These are phyloP conservation scores for Tanozyma kutaoensis DNA, from an alignment of 805 yeast genomes.

Conservation along the genomic window DNA sequence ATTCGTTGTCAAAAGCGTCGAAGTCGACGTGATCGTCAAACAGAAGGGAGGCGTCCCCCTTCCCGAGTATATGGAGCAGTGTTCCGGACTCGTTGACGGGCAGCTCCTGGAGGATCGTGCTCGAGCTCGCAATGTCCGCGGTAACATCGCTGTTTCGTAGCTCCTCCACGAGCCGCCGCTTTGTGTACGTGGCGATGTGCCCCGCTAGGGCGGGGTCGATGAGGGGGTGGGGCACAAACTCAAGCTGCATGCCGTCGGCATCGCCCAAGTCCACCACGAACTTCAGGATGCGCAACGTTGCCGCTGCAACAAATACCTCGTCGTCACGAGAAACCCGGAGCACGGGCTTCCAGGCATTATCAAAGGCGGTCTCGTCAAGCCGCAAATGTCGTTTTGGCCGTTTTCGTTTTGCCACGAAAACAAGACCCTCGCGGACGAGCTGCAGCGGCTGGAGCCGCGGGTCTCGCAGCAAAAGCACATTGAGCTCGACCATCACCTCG, in stretches of 20 bases:
- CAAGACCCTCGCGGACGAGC: conserved; percentile 18
- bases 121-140: conserved; percentile 4
- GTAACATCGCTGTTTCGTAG: conserved; percentile 4
- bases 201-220: conserved; percentile 13
- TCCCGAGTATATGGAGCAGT: neutral
- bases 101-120: conserved; percentile 8
- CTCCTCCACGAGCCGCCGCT: conserved; percentile 6
- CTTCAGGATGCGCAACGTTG: conserved; percentile 11
- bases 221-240: conserved; percentile 17
- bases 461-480: conserved; percentile 19
- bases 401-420: conserved; percentile 16
- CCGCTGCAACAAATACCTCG: conserved; percentile 21
- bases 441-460: conserved; percentile 15
- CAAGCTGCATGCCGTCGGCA: conserved; percentile 6
- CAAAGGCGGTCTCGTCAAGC: neutral
- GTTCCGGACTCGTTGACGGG: conserved; percentile 4
- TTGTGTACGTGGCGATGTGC: conserved; percentile 15
- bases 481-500: conserved; percentile 19
- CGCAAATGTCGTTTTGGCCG: conserved; percentile 1
- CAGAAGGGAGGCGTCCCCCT: conserved; percentile 4
- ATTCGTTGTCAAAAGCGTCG: conserved; percentile 5
- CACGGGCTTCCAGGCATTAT: conserved; percentile 4
- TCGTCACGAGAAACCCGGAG: conserved; percentile 4
- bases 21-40: conserved; percentile 6
- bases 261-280: conserved; percentile 9